phyloP scores from a whole-genome alignment of 1,139 yeast species.

The Yamadazyma friedrichii region DNA sequence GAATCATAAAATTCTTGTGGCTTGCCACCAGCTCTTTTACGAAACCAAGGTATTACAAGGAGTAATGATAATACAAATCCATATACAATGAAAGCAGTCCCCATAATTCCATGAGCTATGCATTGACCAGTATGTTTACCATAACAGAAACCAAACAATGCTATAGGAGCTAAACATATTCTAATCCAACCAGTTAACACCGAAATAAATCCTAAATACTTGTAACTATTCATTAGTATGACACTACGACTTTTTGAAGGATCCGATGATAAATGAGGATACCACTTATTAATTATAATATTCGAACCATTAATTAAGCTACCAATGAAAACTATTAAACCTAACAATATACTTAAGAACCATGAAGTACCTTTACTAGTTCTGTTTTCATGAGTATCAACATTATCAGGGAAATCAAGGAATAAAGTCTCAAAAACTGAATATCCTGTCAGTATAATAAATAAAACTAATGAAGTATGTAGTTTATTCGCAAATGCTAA shows the following conservation, averaged over 20 bases:
- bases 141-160: slow-evolving; percentile 79
- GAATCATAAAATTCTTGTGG: slow-evolving; percentile 90
- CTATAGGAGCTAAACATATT: slow-evolving; percentile 76
- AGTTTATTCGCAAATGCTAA: slow-evolving; percentile 54
- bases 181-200: slow-evolving; percentile 66
- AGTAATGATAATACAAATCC: slow-evolving; percentile 69
- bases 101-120: slow-evolving; percentile 96
- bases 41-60: slow-evolving; percentile 66
- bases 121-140: slow-evolving; percentile 82
- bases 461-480: slow-evolving; percentile 47
- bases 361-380: slow-evolving; percentile 67
- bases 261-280: slow-evolving; percentile 28
- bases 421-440: slow-evolving; percentile 55
- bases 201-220: slow-evolving; percentile 42
- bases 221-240: slow-evolving; percentile 28
- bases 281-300: slow-evolving; percentile 37
- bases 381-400: slow-evolving; percentile 60
- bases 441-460: slow-evolving; percentile 47
- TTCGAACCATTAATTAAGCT: slow-evolving; percentile 54
- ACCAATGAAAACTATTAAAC: slow-evolving; percentile 51
- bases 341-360: slow-evolving; percentile 51
- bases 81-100: slow-evolving; percentile 77
- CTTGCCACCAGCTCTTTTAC: slow-evolving; percentile 40
- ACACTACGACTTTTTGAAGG: slow-evolving; percentile 7
- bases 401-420: slow-evolving; percentile 58